Conservation (phyloP, 352 stramenopile species). For the Globisporangium cylindrosporum region DNA sequence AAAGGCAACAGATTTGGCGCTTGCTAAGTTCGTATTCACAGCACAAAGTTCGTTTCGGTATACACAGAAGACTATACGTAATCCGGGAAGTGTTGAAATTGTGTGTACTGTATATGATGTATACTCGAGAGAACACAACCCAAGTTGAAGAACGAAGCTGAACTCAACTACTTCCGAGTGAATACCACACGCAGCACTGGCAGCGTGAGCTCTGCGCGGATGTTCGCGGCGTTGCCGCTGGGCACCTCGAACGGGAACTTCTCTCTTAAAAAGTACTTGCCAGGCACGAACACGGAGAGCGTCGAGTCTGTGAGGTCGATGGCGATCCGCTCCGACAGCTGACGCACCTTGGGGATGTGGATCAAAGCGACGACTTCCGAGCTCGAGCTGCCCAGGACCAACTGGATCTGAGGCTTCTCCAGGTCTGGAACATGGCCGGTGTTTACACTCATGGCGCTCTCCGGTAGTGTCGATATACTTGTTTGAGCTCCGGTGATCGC, state of each 20-base stretch:
- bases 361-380: constrained; percentile 41
- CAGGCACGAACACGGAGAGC: constrained; percentile 45
- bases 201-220: constrained; percentile 24
- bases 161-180: constrained; percentile 21
- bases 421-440: constrained; percentile 8
- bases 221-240: constrained; percentile 13
- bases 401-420: constrained; percentile 39
- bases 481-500: constrained; percentile 19
- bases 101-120: not conserved
- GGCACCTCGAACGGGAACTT: constrained; percentile 48
- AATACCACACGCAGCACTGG: constrained; percentile 31
- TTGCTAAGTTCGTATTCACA: no score
- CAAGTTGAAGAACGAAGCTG: not conserved
- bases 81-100: no score
- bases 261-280: constrained; percentile 52
- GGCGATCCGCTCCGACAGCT: constrained; percentile 30
- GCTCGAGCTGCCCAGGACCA: constrained; percentile 26
- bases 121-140: not conserved
- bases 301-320: constrained; percentile 47
- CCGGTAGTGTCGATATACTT: not conserved
- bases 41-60: no score
- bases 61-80: no score
- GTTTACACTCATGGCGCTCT: not conserved
- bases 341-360: constrained; percentile 41
- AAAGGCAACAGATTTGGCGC: no score